Base-by-base conservation (phyloP, 371 early-diverging fungal genomes). In the Circinella umbellata region DNA sequence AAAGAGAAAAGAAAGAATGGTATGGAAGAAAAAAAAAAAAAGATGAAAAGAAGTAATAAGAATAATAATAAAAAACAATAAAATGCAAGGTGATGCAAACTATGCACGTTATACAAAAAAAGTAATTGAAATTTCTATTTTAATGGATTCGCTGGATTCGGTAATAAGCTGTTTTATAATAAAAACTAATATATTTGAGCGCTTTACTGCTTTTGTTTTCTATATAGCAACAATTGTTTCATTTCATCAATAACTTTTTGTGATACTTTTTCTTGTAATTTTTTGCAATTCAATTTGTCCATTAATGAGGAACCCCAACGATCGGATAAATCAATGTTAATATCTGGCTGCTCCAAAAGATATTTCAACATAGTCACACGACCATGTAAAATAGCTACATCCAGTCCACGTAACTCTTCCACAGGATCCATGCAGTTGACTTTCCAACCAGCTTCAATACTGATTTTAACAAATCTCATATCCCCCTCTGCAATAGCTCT, bases 401-500 rank as follows among this genome's bases (percentile, higher is more conserved):
- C 80, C 15, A 81, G 47, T 4, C 78, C 83, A 35, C 73, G 75
- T n/a, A 73, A 76, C 4, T 72, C 78, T 61, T 82, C 85, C 1
- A 76, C 69, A 10, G 81, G 74, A 15, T 84, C 85, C 3, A 71
- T 60, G 81, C 85, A 85, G 38, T 82, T 80, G 13, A 85, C 76
- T 42, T 76, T 57, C 75, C 83, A 82, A 1, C 85, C 85, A 34
- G 79, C 80, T 5, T 72, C 69, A 1, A 85, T 42, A 10, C 79
- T 79, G 3, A 80, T 55, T 18, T 78, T 72, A 4, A 81, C 70
- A 64, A 79, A 72, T 68, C 74, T 77, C 8, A 79, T 42, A 48
- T 82, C 76, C 18, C 77, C 76, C 9, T 64, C 77, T 1, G 74
- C 76, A 15, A 83, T 73, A 0, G 83, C 83, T 53, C 78, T 79